A percentile compares a stretch with the other conserved stretches of the same genome.
Evolutionary conservation across 495 filamentous ascomycete genomes (phyloP).

Genomic region (Penicillium odoratum): DNA sequence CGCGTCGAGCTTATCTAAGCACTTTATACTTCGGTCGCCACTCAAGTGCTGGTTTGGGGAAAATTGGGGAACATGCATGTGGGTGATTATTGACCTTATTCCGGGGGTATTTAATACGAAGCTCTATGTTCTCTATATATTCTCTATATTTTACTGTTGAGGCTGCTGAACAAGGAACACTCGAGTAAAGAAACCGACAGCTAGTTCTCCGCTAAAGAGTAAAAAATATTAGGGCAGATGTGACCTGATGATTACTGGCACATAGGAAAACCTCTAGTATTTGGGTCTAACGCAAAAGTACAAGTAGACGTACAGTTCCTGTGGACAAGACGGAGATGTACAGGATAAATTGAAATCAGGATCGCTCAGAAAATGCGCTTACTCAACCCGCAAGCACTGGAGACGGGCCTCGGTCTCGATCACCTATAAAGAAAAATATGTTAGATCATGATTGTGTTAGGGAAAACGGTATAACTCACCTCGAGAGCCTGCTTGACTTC

Average conservation of each 20-base stretch:
- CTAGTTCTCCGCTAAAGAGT: not conserved
- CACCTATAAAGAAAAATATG: slow-evolving; percentile 30
- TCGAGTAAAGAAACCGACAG: not conserved
- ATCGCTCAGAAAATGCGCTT: slow-evolving; percentile 36
- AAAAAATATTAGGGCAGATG: not conserved
- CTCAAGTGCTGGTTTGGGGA: no score
- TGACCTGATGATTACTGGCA: slow-evolving; percentile 2
- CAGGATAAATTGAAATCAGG: slow-evolving; percentile 34
- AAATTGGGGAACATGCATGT: no score
- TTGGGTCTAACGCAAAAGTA: slow-evolving; percentile 43
- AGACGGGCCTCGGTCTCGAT: slow-evolving; percentile 53
- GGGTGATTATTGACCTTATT: no score
- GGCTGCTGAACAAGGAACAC: no score
- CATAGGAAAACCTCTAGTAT: slow-evolving; percentile 44
- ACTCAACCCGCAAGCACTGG: slow-evolving; percentile 52
- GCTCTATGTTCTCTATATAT: no score
- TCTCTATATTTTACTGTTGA: no score
- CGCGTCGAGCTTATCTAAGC: slow-evolving; percentile 27
- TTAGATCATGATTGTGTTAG: not conserved
- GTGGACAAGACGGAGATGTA: slow-evolving; percentile 38
- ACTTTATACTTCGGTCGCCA: not conserved
- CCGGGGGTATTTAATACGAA: no score
- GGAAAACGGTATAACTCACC: slow-evolving; percentile 52
- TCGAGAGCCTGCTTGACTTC: slow-evolving; percentile 96
- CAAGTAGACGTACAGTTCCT: slow-evolving; percentile 49